Conservation (phyloP, 257 asterid genomes). For the Solanum boliviense region DNA sequence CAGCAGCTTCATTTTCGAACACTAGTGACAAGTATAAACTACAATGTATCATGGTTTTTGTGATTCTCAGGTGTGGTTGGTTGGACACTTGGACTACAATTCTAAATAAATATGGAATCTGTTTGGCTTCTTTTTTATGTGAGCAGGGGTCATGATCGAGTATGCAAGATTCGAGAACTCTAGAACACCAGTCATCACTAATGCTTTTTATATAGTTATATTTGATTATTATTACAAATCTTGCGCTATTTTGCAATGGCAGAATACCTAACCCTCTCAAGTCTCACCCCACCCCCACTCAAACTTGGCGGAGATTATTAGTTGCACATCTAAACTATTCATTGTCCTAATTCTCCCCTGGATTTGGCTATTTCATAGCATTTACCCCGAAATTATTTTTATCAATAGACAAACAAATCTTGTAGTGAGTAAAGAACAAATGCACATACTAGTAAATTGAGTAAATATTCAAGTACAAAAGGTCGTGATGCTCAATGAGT, state of each 20-base stretch:
- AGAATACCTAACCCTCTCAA: not conserved
- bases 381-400: not conserved
- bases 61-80: not conserved
- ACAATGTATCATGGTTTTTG: not conserved
- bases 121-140: not conserved
- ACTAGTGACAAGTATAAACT: not conserved
- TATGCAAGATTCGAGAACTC: not conserved
- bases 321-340: not conserved
- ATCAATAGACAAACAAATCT: not conserved
- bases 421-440: not conserved
- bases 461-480: not conserved
- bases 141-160: not conserved
- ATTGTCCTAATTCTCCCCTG: not conserved
- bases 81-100: not conserved
- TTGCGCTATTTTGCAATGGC: not conserved
- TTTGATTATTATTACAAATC: not conserved
- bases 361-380: not conserved
- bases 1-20: not conserved
- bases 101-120: not conserved
- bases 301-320: not conserved
- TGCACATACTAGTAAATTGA: not conserved
- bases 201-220: not conserved
- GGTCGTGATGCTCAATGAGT: slow-evolving; percentile 1
- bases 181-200: not conserved
- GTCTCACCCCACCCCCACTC: not conserved